Percentiles rank a stretch among this genome's conserved stretches.
These are phyloP conservation scores for Blumeria graminis DNA, from an alignment of 2,329 filamentous ascomycete genomes.

Conservation along the genomic window DNA sequence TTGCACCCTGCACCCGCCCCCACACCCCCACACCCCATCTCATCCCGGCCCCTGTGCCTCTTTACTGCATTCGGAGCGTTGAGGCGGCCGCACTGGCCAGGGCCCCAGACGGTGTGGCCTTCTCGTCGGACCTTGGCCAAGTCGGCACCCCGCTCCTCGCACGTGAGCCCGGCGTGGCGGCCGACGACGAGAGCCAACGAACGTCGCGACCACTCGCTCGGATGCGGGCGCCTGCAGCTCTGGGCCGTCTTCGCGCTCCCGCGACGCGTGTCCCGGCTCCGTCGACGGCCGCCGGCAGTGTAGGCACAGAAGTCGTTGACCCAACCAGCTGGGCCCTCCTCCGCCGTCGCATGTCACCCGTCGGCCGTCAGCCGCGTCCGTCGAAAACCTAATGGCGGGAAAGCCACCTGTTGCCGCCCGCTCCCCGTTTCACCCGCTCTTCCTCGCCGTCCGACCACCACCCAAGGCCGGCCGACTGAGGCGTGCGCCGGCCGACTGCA, in stretches of 20 bases:
- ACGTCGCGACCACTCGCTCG: not conserved
- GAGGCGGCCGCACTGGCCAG: not conserved
- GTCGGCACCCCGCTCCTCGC: not conserved
- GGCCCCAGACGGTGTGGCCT: not conserved
- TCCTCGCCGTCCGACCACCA: no score
- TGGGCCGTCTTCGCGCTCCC: not conserved
- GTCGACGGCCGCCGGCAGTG: not conserved
- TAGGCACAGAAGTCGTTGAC: not conserved
- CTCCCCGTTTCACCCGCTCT: no score
- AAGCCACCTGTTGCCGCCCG: no score
- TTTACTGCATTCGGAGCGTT: not conserved
- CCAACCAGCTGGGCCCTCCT: not conserved
- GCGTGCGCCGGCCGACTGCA: no score
- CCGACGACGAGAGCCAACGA: no score
- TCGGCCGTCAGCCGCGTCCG: no score
- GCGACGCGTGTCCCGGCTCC: not conserved
- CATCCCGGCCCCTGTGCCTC: not conserved
- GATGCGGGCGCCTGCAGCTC: not conserved
- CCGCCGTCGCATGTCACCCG: no score
- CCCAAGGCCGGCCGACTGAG: no score
- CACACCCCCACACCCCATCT: no score
- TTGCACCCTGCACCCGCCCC: no score
- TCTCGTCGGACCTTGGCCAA: not conserved
- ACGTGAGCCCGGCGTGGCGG: no score
- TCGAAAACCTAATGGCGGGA: no score